Percentiles rank a stretch among this genome's conserved stretches.
phyloP scores from a whole-genome alignment of 2,329 filamentous ascomycete species.

The Beauveria scarabaeidicola region DNA sequence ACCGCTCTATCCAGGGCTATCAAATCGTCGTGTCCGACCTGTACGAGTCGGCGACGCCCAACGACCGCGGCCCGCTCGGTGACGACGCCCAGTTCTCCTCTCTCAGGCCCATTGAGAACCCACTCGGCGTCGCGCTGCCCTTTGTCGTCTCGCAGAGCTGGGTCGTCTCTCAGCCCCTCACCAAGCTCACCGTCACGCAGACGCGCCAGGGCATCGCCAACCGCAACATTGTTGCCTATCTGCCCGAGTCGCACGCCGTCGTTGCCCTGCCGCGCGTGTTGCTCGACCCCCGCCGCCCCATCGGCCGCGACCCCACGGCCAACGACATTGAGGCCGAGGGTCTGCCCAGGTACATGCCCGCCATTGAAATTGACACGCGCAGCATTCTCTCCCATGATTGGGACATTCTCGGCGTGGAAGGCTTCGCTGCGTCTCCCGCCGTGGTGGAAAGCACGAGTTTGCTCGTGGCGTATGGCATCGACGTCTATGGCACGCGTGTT shows the following conservation, averaged over 20 bases:
- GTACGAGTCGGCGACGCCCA: conserved; percentile 74
- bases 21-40: conserved; percentile 81
- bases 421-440: conserved; percentile 67
- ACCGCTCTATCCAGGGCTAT: conserved; percentile 66
- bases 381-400: conserved; percentile 73
- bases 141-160: conserved; percentile 73
- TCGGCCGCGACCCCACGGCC: conserved; percentile 73
- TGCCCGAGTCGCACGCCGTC: conserved; percentile 65
- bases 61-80: conserved; percentile 75
- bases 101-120: conserved; percentile 54
- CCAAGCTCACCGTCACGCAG: conserved; percentile 72
- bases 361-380: conserved; percentile 76
- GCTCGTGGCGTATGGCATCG: conserved; percentile 78
- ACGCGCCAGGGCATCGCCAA: conserved; percentile 88
- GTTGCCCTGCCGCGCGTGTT: conserved; percentile 69
- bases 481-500: conserved; percentile 79
- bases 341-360: conserved; percentile 64
- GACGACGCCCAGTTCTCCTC: conserved; percentile 66
- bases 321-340: conserved; percentile 74
- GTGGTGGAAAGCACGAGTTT: conserved; percentile 86
- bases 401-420: conserved; percentile 66
- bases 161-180: conserved; percentile 70
- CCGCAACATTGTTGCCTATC: conserved; percentile 69
- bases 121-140: conserved; percentile 53
- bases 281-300: conserved; percentile 78